Base-by-base conservation (phyloP, 2,329 filamentous ascomycete species). In the Tolypocladium amazonense region DNA sequence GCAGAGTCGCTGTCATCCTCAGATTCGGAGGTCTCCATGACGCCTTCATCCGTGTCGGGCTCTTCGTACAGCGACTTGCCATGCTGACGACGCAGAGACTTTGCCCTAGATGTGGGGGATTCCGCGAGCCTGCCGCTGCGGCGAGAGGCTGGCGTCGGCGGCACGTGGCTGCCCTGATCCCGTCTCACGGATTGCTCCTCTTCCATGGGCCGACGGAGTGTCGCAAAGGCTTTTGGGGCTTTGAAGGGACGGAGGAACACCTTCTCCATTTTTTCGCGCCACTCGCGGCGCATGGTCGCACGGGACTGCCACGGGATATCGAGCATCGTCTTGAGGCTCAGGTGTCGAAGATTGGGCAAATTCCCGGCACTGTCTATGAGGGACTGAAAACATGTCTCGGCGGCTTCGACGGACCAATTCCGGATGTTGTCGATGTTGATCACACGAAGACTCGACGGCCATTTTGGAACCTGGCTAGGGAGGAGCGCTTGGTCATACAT, bases 231-330 rank as follows among this genome's bases (percentile, higher is more conserved):
- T 37, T 58, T 65, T 1, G 83, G 83, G 4, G 78, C 70, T 25
- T 73, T 63, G 20, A 71, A 72, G 2, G 71, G 74, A 20, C 84
- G 78, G 56, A 86, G 79, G 66, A 90, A 92, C 3, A 91, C 81
- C 15, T 77, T 79, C 59, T 85, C 81, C 57, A 97, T 76, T 63
- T 80, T 86, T n/a, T 82, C 78, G 56, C 86, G 86, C 90, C 92
- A 96, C 64, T 84, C 83, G 64, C 88, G 85, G 45, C 92, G 84
- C 67, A 97, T 87, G n/a, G 81, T 81, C 23, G 89, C 89, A 50
- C 93, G 85, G 68, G 91, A 85, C 62, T 91, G 87, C 90, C 92
- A 96, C 14, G 88, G 86, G 54, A 86, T 82, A 67, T 92, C 85
- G 56, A 97, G 78, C 72, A 91, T 93, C 1, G 88, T 87, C 67